Evolutionary conservation across 2,329 filamentous ascomycete genomes (phyloP).

Genomic region (Aaosphaeria pasadenensis): DNA sequence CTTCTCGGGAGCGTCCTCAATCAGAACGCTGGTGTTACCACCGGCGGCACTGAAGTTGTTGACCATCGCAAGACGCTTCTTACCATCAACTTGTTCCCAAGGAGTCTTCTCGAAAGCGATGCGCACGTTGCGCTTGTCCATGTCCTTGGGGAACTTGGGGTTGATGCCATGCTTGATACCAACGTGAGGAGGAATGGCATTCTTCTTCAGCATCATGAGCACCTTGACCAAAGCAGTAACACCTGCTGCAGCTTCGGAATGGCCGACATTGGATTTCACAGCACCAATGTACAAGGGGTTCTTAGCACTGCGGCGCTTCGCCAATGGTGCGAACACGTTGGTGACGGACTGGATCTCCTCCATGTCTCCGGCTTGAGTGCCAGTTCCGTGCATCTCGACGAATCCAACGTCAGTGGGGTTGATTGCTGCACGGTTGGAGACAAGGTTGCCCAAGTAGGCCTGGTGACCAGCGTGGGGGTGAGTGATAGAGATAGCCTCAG

Average conservation of each 20-base stretch:
- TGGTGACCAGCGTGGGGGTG: conserved; percentile 14
- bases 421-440: conserved; percentile 7
- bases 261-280: conserved; percentile 29
- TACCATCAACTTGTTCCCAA: conserved; percentile 3
- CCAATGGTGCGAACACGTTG: conserved; percentile 10
- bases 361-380: conserved; percentile 15
- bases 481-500: conserved; percentile 20
- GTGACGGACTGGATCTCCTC: conserved; percentile 10
- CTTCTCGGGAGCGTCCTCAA: conserved; percentile 7
- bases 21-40: conserved; percentile 28
- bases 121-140: conserved; percentile 16
- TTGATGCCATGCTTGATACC: conserved; percentile 20
- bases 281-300: conserved; percentile 17
- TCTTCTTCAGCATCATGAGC: conserved; percentile 18
- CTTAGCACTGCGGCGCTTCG: background rate
- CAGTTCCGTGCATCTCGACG: conserved; percentile 19
- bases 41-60: conserved; percentile 36
- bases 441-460: conserved; percentile 1
- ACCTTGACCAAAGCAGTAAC: conserved; percentile 26
- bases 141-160: conserved; percentile 13
- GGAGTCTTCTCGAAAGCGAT: conserved; percentile 6
- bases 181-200: conserved; percentile 18
- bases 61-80: conserved; percentile 8
- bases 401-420: conserved; percentile 7
- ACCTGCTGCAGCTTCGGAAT: conserved; percentile 29